Base-by-base conservation (phyloP, 169 alveolate genomes). In the Eimeria necatrix region DNA sequence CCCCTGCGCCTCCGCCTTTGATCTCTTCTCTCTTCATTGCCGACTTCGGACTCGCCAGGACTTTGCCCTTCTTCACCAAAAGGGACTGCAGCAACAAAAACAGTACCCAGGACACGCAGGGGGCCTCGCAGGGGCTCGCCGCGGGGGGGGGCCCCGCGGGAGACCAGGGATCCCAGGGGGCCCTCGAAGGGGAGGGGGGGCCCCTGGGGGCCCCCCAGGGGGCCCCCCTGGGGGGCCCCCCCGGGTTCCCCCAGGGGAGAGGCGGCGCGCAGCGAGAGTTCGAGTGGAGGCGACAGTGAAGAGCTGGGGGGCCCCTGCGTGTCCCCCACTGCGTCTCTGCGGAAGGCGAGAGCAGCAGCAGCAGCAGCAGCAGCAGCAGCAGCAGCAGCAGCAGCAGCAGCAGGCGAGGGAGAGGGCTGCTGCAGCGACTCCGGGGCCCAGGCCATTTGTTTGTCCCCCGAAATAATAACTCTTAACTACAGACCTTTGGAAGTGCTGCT, bases 401-500 rank as follows among this genome's bases (percentile, higher is more conserved):
- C 59, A 32, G 52, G 73, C 9, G 78, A 4, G 18, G 56, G 14
- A 5, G 24, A 20, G 61, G 8, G 64, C 20, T 41, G 59, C 85
- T 41, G 85, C 49, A 74, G 53, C 60, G 59, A 26, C 18, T 1
- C 22, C 22, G 56, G 20, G 4, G 14, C 46, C 53, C 59, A 41
- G 51, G 59, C 59, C 7, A n/a, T 41, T 16, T 51, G 86, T 97
- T 98, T 89, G 60, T 92, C 94, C 3, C 94, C 96, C 2, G 94
- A 84, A 98, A 99, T 70, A 97, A 98, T 89, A 52, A 98, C 99
- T 24, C 98, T 98, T 56, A 99, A 99, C 99, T 99, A 99, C 96
- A 95, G 99, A 61, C 99, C 99, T 4, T 99, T 99, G 41, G 99
- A 99, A 95, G 97, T 99, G 18, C 97, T 99, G 87, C 97, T 99